Conservation (phyloP, 1,284 basidiomycete species). For the Agroathelia rolfsii region DNA sequence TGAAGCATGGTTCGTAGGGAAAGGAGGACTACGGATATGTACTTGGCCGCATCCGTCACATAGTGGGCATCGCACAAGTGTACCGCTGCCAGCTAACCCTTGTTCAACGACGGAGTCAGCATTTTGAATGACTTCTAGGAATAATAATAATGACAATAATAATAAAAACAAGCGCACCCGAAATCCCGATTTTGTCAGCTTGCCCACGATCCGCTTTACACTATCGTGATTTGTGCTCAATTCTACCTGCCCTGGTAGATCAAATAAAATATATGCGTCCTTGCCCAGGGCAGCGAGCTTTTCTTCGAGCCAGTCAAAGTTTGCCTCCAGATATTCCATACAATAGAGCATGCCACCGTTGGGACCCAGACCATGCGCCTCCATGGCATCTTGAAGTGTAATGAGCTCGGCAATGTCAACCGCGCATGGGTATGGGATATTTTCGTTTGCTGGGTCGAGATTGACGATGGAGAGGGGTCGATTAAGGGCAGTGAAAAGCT, state of each 20-base stretch:
- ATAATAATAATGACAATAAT: constrained; percentile 9
- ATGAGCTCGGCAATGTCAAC: constrained; percentile 84
- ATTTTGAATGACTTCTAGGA: constrained; percentile 13
- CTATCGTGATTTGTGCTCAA: constrained; percentile 92
- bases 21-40: constrained; percentile 86
- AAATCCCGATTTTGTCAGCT: constrained; percentile 70
- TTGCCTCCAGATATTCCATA: constrained; percentile 94
- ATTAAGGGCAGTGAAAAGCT: constrained; percentile 80
- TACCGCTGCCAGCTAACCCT: constrained; percentile 76
- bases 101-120: constrained; percentile 15
- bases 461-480: constrained; percentile 89
- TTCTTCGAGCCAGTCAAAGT: constrained; percentile 90
- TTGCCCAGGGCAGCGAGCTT: constrained; percentile 57
- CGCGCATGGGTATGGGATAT: constrained; percentile 84
- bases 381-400: constrained; percentile 84
- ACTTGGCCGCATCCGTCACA: constrained; percentile 93
- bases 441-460: constrained; percentile 91
- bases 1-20: constrained; percentile 97
- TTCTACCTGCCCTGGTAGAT: constrained; percentile 97
- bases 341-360: constrained; percentile 97
- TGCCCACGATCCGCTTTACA: constrained; percentile 70
- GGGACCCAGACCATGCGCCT: constrained; percentile 79
- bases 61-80: constrained; percentile 96
- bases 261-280: constrained; percentile 86
- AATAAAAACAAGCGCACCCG: constrained; percentile 49